Base-by-base conservation (phyloP, 495 filamentous ascomycete genomes). In the Daldinia bambusicola region DNA sequence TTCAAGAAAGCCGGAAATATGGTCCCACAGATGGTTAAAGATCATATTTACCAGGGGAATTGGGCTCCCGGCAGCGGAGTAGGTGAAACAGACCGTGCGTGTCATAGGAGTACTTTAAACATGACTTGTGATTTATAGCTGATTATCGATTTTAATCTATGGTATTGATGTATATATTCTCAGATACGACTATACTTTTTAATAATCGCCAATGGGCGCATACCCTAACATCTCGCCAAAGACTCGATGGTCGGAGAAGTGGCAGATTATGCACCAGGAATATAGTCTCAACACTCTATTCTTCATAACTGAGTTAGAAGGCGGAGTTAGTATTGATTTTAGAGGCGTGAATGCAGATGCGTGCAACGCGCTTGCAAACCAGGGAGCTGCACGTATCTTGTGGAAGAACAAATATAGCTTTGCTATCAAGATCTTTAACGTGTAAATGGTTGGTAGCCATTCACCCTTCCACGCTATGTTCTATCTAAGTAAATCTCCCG, bases 21-120 rank as follows among this genome's bases (percentile, higher is more conserved):
- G 0, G 86, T 94, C 0, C 92, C 91, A 0, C 84, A 92, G 52
- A 91, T 94, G 61, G 90, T 79, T 77, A 95, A 95, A 66, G 92
- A 95, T 80, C 89, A 87, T n/a, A 80, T 75, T 61, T 58, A 70
- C 10, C 71, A 79, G 12, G 91, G 90, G 2, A 81, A 89, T 71
- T 88, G 90, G 73, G 87, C 43, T 1, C 43, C 43, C 10, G 43
- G 43, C 3, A 48, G 43, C 18, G 43, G 43, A 12, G 9, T 48
- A 20, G 43, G 43, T 16, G 43, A 48, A 48, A 48, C 8, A 48
- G 43, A 48, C 8, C 43, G 43, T 48, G 18, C 1, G 43, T 22
- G 6, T 48, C 16, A n/a, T n/a, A n/a, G n/a, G n/a, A n/a, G 16
- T 48, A 48, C 16, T 10, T 16, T 34, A 9, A 10, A 16, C 43